Conservation (phyloP, 2,329 filamentous ascomycete genomes). For the Talaromyces funiculosus region DNA sequence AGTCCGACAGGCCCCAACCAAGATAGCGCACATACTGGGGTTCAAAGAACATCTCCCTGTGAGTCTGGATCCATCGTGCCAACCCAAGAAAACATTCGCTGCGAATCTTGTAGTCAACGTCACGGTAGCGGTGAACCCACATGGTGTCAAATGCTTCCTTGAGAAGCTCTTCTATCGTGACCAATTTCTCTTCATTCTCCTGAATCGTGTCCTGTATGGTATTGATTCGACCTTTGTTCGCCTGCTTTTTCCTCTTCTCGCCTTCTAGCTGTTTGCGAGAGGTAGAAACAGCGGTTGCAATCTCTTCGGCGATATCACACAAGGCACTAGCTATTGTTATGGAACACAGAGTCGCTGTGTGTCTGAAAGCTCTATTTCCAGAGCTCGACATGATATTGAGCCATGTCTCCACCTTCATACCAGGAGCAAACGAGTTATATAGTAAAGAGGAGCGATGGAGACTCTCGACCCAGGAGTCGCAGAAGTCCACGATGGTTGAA, state of each 20-base stretch:
- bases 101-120: constrained; percentile 83
- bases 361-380: constrained; percentile 79
- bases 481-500: constrained; percentile 70
- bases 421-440: constrained; percentile 68
- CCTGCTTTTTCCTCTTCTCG: constrained; percentile 64
- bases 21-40: constrained; percentile 86
- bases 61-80: constrained; percentile 78
- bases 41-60: constrained; percentile 85
- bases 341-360: constrained; percentile 83
- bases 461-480: constrained; percentile 67
- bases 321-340: constrained; percentile 73
- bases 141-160: constrained; percentile 86
- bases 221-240: constrained; percentile 72
- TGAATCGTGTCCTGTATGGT: constrained; percentile 68
- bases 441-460: constrained; percentile 77
- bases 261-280: constrained; percentile 72
- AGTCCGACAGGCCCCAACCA: constrained; percentile 90
- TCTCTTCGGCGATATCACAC: constrained; percentile 64
- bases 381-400: constrained; percentile 86
- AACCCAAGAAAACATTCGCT: constrained; percentile 82
- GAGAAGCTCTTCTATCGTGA: constrained; percentile 64
- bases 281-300: constrained; percentile 67
- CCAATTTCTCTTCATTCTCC: constrained; percentile 63
- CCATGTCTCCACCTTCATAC: constrained; percentile 89
- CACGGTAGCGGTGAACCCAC: constrained; percentile 92